phyloP scores from a whole-genome alignment of 768 basidiomycete species.

The Lactarius deliciosus region DNA sequence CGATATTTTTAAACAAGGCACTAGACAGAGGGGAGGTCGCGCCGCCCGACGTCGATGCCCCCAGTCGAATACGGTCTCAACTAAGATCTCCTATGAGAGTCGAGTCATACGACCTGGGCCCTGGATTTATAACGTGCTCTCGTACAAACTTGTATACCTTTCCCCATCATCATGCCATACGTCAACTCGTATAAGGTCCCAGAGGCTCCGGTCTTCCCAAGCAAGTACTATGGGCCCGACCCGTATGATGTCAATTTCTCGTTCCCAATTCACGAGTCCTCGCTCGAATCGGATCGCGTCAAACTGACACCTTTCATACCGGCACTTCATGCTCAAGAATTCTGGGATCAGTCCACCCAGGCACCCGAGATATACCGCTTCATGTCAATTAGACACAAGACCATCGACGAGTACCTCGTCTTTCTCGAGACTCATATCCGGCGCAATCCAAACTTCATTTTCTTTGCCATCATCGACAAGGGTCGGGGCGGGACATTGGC shows the following conservation, averaged over 20 bases:
- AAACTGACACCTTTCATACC: conserved; percentile 44
- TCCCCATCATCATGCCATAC: conserved; percentile 13
- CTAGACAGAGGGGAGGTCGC: no score
- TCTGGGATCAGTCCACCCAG: conserved; percentile 33
- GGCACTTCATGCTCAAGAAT: conserved; percentile 35
- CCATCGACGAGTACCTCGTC: conserved; percentile 31
- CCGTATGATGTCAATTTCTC: conserved; percentile 43
- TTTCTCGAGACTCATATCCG: conserved; percentile 31
- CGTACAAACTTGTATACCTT: neutral
- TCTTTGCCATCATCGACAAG: conserved; percentile 45
- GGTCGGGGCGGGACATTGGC: conserved; percentile 39
- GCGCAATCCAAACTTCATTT: conserved; percentile 26
- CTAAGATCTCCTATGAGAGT: neutral
- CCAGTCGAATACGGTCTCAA: no score
- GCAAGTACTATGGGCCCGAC: conserved; percentile 30
- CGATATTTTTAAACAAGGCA: no score
- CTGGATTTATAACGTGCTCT: neutral
- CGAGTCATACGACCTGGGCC: neutral
- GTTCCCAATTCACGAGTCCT: conserved; percentile 35
- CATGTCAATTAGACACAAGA: conserved; percentile 35
- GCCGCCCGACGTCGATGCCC: no score
- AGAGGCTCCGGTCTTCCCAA: conserved; percentile 17
- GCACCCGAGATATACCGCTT: conserved; percentile 35
- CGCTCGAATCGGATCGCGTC: conserved; percentile 40
- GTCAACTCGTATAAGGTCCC: conserved; percentile 19